Base-by-base conservation (phyloP, 2,329 filamentous ascomycete genomes). In the Trichoderma harzianum region DNA sequence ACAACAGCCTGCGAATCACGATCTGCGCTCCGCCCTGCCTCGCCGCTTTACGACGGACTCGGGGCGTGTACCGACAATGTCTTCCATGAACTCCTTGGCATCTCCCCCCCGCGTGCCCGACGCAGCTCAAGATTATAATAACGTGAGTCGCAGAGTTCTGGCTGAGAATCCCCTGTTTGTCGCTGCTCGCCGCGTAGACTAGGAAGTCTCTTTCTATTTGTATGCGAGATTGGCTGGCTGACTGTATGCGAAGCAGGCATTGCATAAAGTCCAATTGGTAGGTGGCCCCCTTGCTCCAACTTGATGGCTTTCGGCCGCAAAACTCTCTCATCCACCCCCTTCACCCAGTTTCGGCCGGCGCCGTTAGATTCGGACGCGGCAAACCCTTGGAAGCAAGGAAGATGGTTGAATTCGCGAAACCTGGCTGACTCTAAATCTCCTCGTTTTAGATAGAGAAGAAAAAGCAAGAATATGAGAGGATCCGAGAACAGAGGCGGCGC, bases 1-100 rank as follows among this genome's bases (percentile, higher is more conserved):
- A 67, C 77, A 79, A 69, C 77, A 78, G 67, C 69, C 74, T 55
- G 71, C 86, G 73, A 81, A 87, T 74, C 87, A 89, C 81, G 93
- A 97, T 79, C 88, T 88, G 75, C 91, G 95, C 82, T 89, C 90
- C 74, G 91, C 90, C 77, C 86, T 98, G 80, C 93, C 95, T 82
- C 91, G 95, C 79, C 92, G 95, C 79, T 98, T 98, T 84, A 98
- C 95, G 74, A 96, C 95, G 72, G 97, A 97, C 84, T 91, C 93
- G 83, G 87, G 93, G 83, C 88, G 94, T 87, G 85, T 95, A 83
- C 92, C 92, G 81, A 93, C 92, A 80, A 85, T 93, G 82, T 89
- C 87, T 72, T 88, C 89, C 73, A 83, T 78, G 69, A 71, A 71
- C 57, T 69, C 75, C 62, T 64, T 95, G 79, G 86, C 87, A 51